Evolutionary conservation across 192 early-diverging fungal species (phyloP), one percentile per base, ranked within the genome.

Genomic region (Podila epicladia): DNA sequence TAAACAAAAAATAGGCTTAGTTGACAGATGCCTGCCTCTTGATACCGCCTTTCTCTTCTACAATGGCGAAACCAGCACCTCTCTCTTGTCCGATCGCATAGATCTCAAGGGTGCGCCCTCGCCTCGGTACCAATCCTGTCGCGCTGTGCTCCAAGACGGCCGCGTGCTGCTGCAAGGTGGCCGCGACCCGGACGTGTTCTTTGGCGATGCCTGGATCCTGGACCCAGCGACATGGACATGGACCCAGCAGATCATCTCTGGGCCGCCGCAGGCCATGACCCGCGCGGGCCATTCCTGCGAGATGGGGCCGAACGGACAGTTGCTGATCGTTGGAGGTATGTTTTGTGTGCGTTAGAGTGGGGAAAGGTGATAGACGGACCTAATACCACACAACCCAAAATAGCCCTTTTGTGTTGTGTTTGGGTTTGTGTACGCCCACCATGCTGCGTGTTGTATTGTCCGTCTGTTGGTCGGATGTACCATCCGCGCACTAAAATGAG

Each of bases 131-230:
- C 66, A 60, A 19, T 17, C 62, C 1, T 80, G 77, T n/a, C 33
- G 51, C 15, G 62, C 72, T 0, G 66, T 73, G 3, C 17, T 80
- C 55, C 15, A 31, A 3, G 51, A 80, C 32, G 77, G 77, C 9
- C 58, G 68, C 51, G 41, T 80, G n/a, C 64, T 80, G 41, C 29
- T 80, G 15, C 77, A 80, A 50, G 77, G 77, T 20, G 77, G 77
- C 29, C 67, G 20, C n/a, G 58, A 65, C 17, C 13, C 17, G 0
- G 13, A 31, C 20, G 12, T 2, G 9, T 55, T 73, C 26, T 80
- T 41, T 65, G 33, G 48, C 5, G 77, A 80, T 55, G 71, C 77
- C 20, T 80, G 77, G 77, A 58, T 80, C 26, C 65, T 80, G 1
- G 32, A 65, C 38, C 53, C 68, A 0, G 28, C 17, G 31, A 68